Conservation (phyloP, 192 early-diverging fungal species). For the Podila minutissima region DNA sequence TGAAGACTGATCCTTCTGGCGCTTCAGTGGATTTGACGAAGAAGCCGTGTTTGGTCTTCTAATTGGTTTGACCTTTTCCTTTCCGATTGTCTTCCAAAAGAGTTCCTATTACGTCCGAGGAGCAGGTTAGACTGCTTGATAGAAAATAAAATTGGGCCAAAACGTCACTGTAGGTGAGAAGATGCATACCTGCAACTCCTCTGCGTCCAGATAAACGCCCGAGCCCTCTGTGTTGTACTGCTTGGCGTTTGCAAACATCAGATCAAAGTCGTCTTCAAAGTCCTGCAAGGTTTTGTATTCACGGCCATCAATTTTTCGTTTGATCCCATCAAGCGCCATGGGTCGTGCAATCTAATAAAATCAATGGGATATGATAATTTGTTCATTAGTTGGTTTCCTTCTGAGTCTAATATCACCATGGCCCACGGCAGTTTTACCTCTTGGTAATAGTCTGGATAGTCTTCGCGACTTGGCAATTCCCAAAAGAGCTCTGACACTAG, state of each 20-base stretch:
- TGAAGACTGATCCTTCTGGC: slow-evolving; percentile 15
- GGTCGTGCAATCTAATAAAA: slow-evolving; percentile 60
- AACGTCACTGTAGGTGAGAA: not conserved
- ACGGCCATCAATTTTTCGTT: slow-evolving; percentile 67
- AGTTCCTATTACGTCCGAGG: slow-evolving; percentile 8
- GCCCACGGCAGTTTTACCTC: not conserved
- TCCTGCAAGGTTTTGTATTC: slow-evolving; percentile 75
- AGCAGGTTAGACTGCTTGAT: not conserved
- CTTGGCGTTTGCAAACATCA: slow-evolving; percentile 93
- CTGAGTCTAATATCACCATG: too few species aligned
- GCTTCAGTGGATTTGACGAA: slow-evolving; percentile 15
- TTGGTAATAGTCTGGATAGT: slow-evolving; percentile 60
- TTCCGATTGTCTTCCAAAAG: slow-evolving; percentile 48
- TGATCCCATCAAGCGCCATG: slow-evolving; percentile 65
- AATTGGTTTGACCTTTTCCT: slow-evolving; percentile 10
- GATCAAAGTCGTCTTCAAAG: slow-evolving; percentile 83
- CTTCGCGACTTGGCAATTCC: slow-evolving; percentile 50
- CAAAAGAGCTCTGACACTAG: slow-evolving; percentile 44
- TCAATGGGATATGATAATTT: too few species aligned
- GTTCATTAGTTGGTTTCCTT: too few species aligned
- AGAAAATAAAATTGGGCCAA: not conserved
- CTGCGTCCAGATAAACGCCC: slow-evolving; percentile 83
- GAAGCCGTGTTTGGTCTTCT: slow-evolving; percentile 5
- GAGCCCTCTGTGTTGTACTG: slow-evolving; percentile 91
- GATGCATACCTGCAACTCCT: slow-evolving; percentile 54